Conservation (phyloP, 1,284 basidiomycete species). For the Cryptococcus sp. region DNA sequence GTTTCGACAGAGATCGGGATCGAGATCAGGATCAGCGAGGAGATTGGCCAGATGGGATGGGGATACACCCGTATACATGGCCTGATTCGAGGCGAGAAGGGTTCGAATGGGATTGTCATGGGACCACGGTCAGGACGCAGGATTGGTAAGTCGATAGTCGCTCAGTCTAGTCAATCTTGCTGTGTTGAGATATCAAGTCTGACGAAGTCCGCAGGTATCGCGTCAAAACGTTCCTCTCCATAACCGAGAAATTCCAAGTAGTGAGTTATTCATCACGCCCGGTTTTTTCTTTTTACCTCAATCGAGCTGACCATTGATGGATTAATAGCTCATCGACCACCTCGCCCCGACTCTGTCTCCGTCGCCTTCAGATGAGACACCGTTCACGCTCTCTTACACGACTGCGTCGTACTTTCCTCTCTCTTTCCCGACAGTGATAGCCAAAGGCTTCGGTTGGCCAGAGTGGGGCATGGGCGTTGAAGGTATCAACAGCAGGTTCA, state of each 20-base stretch:
- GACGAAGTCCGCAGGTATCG: conserved; percentile 62
- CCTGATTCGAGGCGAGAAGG: conserved; percentile 70
- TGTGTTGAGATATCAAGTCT: background rate
- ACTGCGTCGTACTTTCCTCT: conserved; percentile 80
- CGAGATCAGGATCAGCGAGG: conserved; percentile 61
- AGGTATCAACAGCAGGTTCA: conserved; percentile 75
- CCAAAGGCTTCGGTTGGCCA: conserved; percentile 78
- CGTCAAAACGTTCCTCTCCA: conserved; percentile 70
- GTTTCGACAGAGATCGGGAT: no score
- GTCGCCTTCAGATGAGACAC: conserved; percentile 58
- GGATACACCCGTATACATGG: conserved; percentile 79
- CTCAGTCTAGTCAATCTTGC: no score
- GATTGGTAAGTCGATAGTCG: conserved; percentile 65
- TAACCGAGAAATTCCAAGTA: conserved; percentile 71
- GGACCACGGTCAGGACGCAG: conserved; percentile 67
- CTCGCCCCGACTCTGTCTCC: conserved; percentile 21
- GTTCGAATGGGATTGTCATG: conserved; percentile 65
- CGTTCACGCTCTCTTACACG: conserved; percentile 68
- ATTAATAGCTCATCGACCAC: conserved; percentile 14
- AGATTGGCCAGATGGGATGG: conserved; percentile 57
- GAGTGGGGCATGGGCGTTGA: conserved; percentile 70
- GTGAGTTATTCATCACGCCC: conserved; percentile 30
- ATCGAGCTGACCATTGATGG: background rate
- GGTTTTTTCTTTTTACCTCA: background rate
- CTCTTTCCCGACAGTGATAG: conserved; percentile 69